Evolutionary conservation across 768 basidiomycete species (phyloP).

Genomic region (Dioszegia crocea): DNA sequence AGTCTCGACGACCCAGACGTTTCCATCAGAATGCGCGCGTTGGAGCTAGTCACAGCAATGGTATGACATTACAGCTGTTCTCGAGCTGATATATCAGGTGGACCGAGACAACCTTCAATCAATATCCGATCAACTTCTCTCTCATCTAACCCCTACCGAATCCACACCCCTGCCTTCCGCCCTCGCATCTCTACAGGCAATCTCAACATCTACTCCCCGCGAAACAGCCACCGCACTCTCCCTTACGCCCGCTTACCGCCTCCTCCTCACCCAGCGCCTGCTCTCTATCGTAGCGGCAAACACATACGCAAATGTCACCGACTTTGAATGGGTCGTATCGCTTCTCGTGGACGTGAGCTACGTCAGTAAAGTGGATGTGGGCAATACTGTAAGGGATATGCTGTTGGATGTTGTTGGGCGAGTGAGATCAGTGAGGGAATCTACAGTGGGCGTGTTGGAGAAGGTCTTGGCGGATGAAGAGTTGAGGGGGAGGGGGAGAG

Average conservation of each 20-base stretch:
- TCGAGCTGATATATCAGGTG: slow-evolving; percentile 56
- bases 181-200: slow-evolving; percentile 54
- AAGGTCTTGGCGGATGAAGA: slow-evolving; percentile 73
- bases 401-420: slow-evolving; percentile 81
- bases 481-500: slow-evolving; percentile 63
- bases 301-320: slow-evolving; percentile 78
- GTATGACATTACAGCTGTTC: slow-evolving; percentile 52
- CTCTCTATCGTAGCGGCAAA: slow-evolving; percentile 79
- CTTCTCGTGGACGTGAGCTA: slow-evolving; percentile 88
- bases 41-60: slow-evolving; percentile 91
- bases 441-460: slow-evolving; percentile 78
- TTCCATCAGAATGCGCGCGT: slow-evolving; percentile 90
- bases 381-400: slow-evolving; percentile 71
- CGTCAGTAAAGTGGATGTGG: slow-evolving; percentile 74
- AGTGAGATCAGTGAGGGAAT: slow-evolving; percentile 69
- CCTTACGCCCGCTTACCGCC: slow-evolving; percentile 78
- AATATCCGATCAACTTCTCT: slow-evolving; percentile 81
- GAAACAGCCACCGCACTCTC: slow-evolving; percentile 52
- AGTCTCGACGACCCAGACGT: slow-evolving; percentile 91
- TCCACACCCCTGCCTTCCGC: slow-evolving; percentile 49
- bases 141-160: slow-evolving; percentile 67
- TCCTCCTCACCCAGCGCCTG: slow-evolving; percentile 73
- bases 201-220: slow-evolving; percentile 53
- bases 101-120: slow-evolving; percentile 77
- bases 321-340: slow-evolving; percentile 98